Conservation (phyloP, 441 rosid genomes). For the Macaranga tanarius region DNA sequence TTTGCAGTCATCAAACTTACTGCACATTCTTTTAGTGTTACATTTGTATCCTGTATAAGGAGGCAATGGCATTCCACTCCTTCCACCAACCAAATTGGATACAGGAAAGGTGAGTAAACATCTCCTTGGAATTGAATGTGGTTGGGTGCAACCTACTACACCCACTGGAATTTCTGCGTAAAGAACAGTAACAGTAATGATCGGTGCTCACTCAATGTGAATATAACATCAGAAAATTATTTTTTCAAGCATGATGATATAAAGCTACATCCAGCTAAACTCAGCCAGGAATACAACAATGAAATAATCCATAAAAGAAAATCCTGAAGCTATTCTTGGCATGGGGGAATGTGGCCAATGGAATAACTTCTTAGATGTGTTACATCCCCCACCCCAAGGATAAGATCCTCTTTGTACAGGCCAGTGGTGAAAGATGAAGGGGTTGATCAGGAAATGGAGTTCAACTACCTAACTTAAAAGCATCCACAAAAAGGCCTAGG, state of each 20-base stretch:
- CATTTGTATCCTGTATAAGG: not conserved
- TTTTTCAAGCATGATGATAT: not conserved
- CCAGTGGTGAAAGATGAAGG: not conserved
- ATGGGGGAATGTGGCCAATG: too few relatives aligned
- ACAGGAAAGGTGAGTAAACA: not conserved
- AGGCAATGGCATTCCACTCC: not conserved
- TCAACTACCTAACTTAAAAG: conserved; percentile 90
- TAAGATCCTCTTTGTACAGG: too few relatives aligned
- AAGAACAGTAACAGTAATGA: not conserved
- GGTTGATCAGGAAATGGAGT: not conserved
- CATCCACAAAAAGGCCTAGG: conserved; percentile 96
- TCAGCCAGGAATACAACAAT: not conserved
- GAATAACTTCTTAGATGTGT: too few relatives aligned
- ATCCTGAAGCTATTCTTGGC: not conserved
- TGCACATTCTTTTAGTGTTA: too few relatives aligned
- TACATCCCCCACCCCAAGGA: too few relatives aligned
- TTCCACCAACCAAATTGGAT: not conserved
- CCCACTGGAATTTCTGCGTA: not conserved
- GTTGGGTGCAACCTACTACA: not conserved
- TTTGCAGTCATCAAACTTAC: too few relatives aligned
- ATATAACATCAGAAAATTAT: not conserved
- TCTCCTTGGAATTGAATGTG: not conserved
- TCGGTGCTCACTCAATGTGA: not conserved
- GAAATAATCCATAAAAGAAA: not conserved
- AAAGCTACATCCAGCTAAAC: not conserved